These are phyloP conservation scores for Rhodotorula toruloides DNA, from an alignment of 768 basidiomycete genomes.

Conservation along the genomic window DNA sequence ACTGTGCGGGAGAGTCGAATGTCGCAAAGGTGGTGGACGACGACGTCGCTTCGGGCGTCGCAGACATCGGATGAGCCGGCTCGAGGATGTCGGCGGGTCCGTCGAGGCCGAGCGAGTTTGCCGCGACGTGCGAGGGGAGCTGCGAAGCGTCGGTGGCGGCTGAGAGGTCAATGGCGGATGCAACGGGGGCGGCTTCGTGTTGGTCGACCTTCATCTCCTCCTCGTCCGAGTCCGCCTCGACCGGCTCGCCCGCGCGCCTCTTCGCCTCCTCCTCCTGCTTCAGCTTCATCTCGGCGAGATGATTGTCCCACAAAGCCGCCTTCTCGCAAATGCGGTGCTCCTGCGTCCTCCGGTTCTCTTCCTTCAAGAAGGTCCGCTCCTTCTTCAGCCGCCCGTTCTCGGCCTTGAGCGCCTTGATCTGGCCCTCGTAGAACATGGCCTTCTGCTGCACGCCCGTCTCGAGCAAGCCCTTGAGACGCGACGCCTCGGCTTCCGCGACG, in stretches of 20 bases:
- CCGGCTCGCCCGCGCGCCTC: not conserved
- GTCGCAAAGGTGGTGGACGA: not conserved
- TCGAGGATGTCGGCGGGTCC: not conserved
- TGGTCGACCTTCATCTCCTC: not conserved
- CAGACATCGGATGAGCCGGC: too few species aligned
- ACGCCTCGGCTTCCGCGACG: constrained; percentile 31
- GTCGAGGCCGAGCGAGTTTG: not conserved
- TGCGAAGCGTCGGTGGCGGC: too few species aligned
- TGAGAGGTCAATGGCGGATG: too few species aligned
- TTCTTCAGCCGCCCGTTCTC: constrained; percentile 6
- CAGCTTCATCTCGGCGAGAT: constrained; percentile 7
- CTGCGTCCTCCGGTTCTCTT: constrained; percentile 3
- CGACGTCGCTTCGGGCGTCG: too few species aligned
- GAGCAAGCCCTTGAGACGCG: constrained; percentile 15
- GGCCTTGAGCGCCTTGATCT: not conserved
- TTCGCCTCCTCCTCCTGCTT: not conserved
- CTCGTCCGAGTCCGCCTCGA: constrained; percentile 16
- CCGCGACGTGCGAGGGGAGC: not conserved
- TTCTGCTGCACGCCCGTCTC: constrained; percentile 31
- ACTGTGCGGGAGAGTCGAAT: not conserved
- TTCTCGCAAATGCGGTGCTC: constrained; percentile 12
- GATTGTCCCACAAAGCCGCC: constrained; percentile 35
- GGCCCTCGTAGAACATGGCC: constrained; percentile 10
- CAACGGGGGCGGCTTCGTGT: not conserved
- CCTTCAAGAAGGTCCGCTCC: constrained; percentile 8